Evolutionary conservation across 1,139 yeast species (phyloP).

Genomic region (Zygotorulaspora mrakii): DNA sequence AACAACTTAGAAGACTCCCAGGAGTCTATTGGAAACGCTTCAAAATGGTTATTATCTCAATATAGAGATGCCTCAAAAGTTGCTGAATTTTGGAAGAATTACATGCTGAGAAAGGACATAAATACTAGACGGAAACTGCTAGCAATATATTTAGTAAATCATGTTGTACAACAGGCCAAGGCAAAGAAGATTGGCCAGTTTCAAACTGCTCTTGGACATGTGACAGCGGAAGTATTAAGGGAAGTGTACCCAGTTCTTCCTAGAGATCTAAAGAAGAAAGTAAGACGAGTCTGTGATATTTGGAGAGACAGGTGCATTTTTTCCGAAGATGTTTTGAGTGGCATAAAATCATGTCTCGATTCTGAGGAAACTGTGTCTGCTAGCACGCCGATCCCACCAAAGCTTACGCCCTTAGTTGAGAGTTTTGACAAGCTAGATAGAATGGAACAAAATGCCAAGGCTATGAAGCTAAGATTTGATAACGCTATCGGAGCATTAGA

Average conservation of each 20-base stretch:
- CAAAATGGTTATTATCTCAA: slow-evolving; percentile 83
- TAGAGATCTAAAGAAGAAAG: slow-evolving; percentile 47
- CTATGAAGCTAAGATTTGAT: slow-evolving; percentile 31
- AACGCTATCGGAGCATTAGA: slow-evolving; percentile 31
- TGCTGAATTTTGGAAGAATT: slow-evolving; percentile 59
- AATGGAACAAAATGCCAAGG: slow-evolving; percentile 21
- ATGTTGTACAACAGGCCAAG: slow-evolving; percentile 77
- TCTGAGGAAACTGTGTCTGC: slow-evolving; percentile 8
- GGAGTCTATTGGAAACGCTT: slow-evolving; percentile 80
- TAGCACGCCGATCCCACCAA: slow-evolving; percentile 18
- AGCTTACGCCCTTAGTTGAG: slow-evolving; percentile 19
- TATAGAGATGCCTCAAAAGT: slow-evolving; percentile 59
- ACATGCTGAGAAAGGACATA: slow-evolving; percentile 28
- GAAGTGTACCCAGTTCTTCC: slow-evolving; percentile 29
- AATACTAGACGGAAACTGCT: slow-evolving; percentile 52
- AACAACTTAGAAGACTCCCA: slow-evolving; percentile 69
- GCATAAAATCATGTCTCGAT: slow-evolving; percentile 43
- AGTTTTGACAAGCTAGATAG: slow-evolving; percentile 21
- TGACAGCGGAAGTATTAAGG: slow-evolving; percentile 40
- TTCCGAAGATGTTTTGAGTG: slow-evolving; percentile 41
- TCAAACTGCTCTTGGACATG: slow-evolving; percentile 54
- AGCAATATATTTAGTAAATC: slow-evolving; percentile 72
- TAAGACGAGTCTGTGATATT: slow-evolving; percentile 64
- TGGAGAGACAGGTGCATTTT: slow-evolving; percentile 75
- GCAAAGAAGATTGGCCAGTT: slow-evolving; percentile 63